Evolutionary conservation across 192 early-diverging fungal species (phyloP).

Genomic region (Coemansia sp.): DNA sequence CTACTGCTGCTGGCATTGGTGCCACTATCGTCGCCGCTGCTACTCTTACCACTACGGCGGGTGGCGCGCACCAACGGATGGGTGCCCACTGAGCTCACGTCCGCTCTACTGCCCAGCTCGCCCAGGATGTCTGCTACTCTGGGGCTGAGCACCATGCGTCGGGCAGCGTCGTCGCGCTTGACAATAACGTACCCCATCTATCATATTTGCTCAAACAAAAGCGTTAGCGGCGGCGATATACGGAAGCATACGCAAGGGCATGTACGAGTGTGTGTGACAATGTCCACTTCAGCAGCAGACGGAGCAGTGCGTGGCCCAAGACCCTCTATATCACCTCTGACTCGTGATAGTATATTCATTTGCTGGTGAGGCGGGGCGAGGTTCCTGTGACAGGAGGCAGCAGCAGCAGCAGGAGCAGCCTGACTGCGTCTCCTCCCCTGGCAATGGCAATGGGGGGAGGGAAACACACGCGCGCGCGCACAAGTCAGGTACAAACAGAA

Average conservation of each 20-base stretch:
- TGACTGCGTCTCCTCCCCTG: background rate
- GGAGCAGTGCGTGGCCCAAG: background rate
- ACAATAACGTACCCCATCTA: conserved; percentile 56
- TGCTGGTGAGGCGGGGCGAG: background rate
- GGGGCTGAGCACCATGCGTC: conserved; percentile 42
- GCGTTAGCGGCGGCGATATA: conserved; percentile 10
- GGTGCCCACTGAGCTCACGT: conserved; percentile 14
- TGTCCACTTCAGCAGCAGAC: background rate
- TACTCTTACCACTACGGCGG: background rate
- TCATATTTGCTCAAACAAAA: background rate
- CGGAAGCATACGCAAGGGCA: background rate
- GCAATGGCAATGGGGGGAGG: background rate
- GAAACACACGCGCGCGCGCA: background rate
- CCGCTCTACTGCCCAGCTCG: conserved; percentile 27
- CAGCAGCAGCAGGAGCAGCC: background rate
- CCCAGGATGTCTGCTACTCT: conserved; percentile 38
- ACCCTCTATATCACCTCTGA: background rate
- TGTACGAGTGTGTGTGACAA: background rate
- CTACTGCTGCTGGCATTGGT: background rate
- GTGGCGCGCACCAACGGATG: conserved; percentile 17
- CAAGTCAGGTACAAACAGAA: conserved; percentile 6
- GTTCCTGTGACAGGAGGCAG: background rate
- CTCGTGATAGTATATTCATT: background rate
- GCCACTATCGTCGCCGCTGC: conserved; percentile 6
- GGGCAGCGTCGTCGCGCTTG: conserved; percentile 45